These are phyloP conservation scores for Nitzschia putrida DNA, from an alignment of 108 stramenopile genomes.

Conservation along the genomic window DNA sequence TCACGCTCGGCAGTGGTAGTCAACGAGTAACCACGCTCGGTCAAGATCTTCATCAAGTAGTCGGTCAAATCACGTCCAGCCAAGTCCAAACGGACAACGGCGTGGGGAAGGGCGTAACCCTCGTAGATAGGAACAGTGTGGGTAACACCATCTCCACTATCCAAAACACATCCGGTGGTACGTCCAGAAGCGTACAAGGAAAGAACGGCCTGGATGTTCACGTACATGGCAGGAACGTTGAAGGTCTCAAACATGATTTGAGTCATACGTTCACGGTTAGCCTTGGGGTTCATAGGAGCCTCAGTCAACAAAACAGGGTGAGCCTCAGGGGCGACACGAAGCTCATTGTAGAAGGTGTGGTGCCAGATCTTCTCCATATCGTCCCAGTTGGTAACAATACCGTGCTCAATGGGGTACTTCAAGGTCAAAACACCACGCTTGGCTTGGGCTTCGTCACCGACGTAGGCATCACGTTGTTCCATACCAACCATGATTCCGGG, in stretches of 20 bases:
- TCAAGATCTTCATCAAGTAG: conserved; percentile 93
- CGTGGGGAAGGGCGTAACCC: conserved; percentile 96
- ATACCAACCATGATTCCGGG: conserved; percentile 99
- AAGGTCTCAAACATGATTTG: conserved; percentile 99
- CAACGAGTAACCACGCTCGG: conserved; percentile 91
- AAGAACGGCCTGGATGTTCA: conserved; percentile 99
- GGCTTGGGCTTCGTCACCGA: conserved; percentile 98
- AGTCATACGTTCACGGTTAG: conserved; percentile 99
- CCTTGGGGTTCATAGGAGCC: conserved; percentile 99
- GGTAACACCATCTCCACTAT: conserved; percentile 92
- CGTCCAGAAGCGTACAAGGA: conserved; percentile 92
- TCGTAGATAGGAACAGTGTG: conserved; percentile 97
- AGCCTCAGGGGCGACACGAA: conserved; percentile 94
- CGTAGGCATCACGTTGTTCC: conserved; percentile 99
- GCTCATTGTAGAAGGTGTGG: conserved; percentile 98
- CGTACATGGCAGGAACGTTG: conserved; percentile 99
- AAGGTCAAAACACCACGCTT: conserved; percentile 98
- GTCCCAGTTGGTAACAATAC: conserved; percentile 98
- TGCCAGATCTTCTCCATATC: conserved; percentile 99
- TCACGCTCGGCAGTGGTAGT: conserved; percentile 94
- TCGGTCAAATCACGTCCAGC: conserved; percentile 95
- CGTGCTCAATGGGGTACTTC: conserved; percentile 99
- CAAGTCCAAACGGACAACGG: conserved; percentile 91
- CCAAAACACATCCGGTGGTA: conserved; percentile 95
- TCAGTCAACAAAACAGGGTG: conserved; percentile 99